Evolutionary conservation across 768 basidiomycete genomes (phyloP), one percentile per base, ranked within the genome.

Genomic region (Austroboletus festivus): DNA sequence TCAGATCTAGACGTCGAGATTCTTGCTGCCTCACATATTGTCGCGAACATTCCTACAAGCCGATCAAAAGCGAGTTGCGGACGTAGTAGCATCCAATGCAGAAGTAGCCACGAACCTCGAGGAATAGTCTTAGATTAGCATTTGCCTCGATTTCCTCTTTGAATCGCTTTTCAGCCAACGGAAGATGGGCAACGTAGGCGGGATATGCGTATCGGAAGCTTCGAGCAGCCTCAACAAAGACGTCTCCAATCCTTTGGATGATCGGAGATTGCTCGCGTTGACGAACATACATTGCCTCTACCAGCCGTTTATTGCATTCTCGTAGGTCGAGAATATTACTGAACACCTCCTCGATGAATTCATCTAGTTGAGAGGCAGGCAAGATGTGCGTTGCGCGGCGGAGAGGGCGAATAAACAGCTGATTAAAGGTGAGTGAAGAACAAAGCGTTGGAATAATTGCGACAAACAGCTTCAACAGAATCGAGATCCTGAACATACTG

Each of bases 151-250:
- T 69, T 71, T 96, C 95, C 23, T 93, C 89, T 62, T 89, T 90
- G 62, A 97, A 69, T 49, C 86, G 71, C 69, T 87, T 89, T 69
- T 94, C 93, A 1, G 91, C 93, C 7, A 85, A 69, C 1, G 91
- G 92, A 38, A 92, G 77, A 65, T 89, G 85, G 1, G 89, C 90
- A 28, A 91, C 78, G 57, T 94, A 96, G 6, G 77, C 78, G 3
- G 92, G 89, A 62, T 98, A 98, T 3, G 86, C 84, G 30, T 83
- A 73, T 37, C 89, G 78, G 71, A 96, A 96, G 58, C 93, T 89
- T 5, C 88, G 81, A 1, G 93, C 93, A 6, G 88, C 86, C 22
- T 85, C 80, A 33, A 96, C 73, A 63, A 95, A 91, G 40, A 96
- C 80, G 60, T 95, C 93, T 0, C 95, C 94, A 20, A 97, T 88